Percentiles rank a stretch among this genome's conserved stretches.
phyloP scores from a whole-genome alignment of 495 filamentous ascomycete genomes.

The Talaromyces borbonicus region DNA sequence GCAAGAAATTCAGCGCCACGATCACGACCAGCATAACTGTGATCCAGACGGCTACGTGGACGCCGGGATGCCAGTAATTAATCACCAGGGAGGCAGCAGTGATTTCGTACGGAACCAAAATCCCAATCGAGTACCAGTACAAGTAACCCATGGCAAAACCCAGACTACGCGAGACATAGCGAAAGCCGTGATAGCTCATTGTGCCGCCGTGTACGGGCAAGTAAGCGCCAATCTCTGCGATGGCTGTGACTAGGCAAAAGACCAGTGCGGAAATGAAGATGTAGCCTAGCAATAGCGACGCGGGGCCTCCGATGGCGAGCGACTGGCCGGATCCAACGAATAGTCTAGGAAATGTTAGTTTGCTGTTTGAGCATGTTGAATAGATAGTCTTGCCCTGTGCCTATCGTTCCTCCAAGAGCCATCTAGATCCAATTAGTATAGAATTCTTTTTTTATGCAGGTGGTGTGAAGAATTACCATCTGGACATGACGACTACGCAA shows the following conservation, averaged over 20 bases:
- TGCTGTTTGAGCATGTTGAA: no score
- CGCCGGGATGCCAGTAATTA: slow-evolving; percentile 53
- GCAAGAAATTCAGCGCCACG: slow-evolving; percentile 54
- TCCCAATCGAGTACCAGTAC: slow-evolving; percentile 54
- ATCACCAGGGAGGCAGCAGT: slow-evolving; percentile 60
- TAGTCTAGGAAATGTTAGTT: no score
- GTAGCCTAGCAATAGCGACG: slow-evolving; percentile 59
- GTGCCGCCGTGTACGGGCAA: slow-evolving; percentile 51
- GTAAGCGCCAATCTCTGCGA: slow-evolving; percentile 58
- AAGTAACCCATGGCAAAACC: slow-evolving; percentile 61
- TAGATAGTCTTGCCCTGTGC: no score
- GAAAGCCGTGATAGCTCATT: slow-evolving; percentile 45
- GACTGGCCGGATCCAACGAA: slow-evolving; percentile 62
- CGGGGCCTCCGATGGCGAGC: slow-evolving; percentile 52
- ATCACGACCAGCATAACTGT: slow-evolving; percentile 60
- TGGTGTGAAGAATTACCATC: no score
- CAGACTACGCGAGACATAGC: slow-evolving; percentile 58
- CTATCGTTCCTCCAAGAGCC: slow-evolving; percentile 64
- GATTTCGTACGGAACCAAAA: slow-evolving; percentile 57
- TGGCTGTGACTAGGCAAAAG: slow-evolving; percentile 50
- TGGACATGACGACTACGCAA: slow-evolving; percentile 49
- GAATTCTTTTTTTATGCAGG: no score
- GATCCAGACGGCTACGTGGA: slow-evolving; percentile 57
- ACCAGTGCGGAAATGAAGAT: slow-evolving; percentile 55
- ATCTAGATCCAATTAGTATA: slow-evolving; percentile 28